phyloP scores from a whole-genome alignment of 148 eudicot genomes.

The Mesembryanthemum crystallinum region DNA sequence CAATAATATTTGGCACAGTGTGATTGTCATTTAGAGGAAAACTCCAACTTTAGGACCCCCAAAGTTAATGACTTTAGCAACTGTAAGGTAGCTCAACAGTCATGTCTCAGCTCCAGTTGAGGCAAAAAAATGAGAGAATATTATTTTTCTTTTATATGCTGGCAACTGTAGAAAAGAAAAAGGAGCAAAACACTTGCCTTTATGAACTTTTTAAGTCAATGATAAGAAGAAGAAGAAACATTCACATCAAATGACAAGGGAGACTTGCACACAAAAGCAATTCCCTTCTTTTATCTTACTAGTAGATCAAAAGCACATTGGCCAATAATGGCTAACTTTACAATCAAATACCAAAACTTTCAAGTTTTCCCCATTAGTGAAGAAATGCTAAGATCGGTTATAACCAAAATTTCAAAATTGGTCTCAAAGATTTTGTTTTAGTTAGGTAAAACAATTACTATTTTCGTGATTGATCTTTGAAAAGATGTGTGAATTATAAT shows the following conservation, averaged over 20 bases:
- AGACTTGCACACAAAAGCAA: slow-evolving; percentile 21
- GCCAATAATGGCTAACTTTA: slow-evolving; percentile 25
- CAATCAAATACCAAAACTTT: not conserved
- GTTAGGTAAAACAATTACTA: slow-evolving; percentile 20
- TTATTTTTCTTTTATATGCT: slow-evolving; percentile 21
- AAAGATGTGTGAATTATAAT: not conserved
- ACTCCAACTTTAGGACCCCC: not conserved
- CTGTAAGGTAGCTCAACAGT: slow-evolving; percentile 29
- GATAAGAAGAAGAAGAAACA: not conserved
- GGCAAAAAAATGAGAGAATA: slow-evolving; percentile 18
- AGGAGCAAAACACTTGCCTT: not conserved
- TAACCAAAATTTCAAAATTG: not conserved
- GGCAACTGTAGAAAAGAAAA: not conserved
- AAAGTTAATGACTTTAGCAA: slow-evolving; percentile 12
- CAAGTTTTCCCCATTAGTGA: slow-evolving; percentile 23
- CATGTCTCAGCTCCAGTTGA: not conserved
- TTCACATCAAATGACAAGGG: slow-evolving; percentile 23
- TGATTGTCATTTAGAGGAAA: not conserved
- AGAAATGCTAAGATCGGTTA: slow-evolving; percentile 12
- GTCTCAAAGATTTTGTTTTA: not conserved
- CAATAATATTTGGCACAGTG: not conserved
- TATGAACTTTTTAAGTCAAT: not conserved
- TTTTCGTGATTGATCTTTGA: not conserved
- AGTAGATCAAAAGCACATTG: slow-evolving; percentile 17
- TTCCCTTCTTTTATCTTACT: slow-evolving; percentile 1